Evolutionary conservation across 2,329 filamentous ascomycete species (phyloP), one percentile per base, ranked within the genome.

Genomic region (Cladophialophora immunda): DNA sequence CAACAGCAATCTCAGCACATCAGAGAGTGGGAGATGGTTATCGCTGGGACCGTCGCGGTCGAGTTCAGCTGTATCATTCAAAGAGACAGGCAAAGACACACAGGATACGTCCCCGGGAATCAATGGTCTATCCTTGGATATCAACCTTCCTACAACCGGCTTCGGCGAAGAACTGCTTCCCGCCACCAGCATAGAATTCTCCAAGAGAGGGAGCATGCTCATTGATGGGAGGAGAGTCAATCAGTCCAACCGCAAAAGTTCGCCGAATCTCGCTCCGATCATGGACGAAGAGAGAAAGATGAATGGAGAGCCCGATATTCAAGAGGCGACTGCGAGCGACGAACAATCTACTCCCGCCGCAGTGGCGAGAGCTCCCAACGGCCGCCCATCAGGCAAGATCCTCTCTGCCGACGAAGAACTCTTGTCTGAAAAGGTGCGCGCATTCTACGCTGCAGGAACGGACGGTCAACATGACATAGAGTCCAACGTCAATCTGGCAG

Each of bases 361-460:
- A 72, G 72, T 57, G 70, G 72, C 53, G 75, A 78, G 78, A 36
- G 76, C 79, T 47, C 75, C 77, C 71, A 79, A 75, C 68, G 78
- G 74, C 57, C 75, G 76, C 72, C 79, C 79, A 11, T 73, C 79
- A 70, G 77, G 77, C 57, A 81, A 87, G 64, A 82, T 85, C 22
- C 81, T 90, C 32, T 90, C 88, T n/a, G 80, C 86, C 1, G 87
- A 90, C 71, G 88, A 90, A 74, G 87, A 87, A 72, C 84, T 85
- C 74, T 78, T 89, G 66, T 89, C 87, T 34, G 83, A 85, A 68
- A 86, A 86, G 69, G 87, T 90, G 38, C 82, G 88, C 32, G 80
- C 86, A 68, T 89, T 89, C 86, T 90, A 89, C 73, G 84, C 86
- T 69, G 83, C 84, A 68, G 87, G 87, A 4, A 83, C 88, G 64